Evolutionary conservation across 116 monocot genomes (phyloP).

Genomic region (Phalaenopsis hybrid): DNA sequence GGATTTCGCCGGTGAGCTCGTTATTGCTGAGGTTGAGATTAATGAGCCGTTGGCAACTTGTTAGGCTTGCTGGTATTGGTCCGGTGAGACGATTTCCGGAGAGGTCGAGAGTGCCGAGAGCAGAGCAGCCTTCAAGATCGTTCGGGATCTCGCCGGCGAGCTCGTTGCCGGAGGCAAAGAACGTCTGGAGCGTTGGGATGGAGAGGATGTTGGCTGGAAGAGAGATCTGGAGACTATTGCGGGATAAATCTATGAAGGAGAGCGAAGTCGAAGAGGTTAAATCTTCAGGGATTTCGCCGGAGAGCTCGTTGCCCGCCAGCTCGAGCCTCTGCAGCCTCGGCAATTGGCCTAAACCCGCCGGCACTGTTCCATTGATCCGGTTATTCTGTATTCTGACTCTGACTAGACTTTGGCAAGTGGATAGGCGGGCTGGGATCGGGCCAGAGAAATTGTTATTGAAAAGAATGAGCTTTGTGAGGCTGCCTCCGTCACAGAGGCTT

Average conservation of each 20-base stretch:
- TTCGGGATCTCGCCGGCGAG: conserved; percentile 52
- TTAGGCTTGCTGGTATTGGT: conserved; percentile 47
- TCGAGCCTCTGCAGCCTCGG: conserved; percentile 71
- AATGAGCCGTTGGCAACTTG: conserved; percentile 53
- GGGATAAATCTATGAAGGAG: conserved; percentile 78
- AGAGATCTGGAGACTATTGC: conserved; percentile 49
- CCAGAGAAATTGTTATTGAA: conserved; percentile 88
- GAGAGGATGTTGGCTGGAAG: conserved; percentile 59
- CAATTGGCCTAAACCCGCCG: conserved; percentile 49
- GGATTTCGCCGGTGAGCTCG: conserved; percentile 60
- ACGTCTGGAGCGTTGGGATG: conserved; percentile 58
- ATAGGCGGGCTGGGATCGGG: conserved; percentile 41
- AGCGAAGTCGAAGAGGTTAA: conserved; percentile 51
- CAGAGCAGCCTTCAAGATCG: conserved; percentile 52
- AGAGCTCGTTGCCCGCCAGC: conserved; percentile 52
- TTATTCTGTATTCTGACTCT: conserved; percentile 86
- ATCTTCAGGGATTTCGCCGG: conserved; percentile 64
- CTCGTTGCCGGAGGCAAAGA: conserved; percentile 56
- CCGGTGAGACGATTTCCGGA: conserved; percentile 62
- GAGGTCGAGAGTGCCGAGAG: conserved; percentile 55
- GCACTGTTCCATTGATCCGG: conserved; percentile 60
- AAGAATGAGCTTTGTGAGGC: conserved; percentile 88
- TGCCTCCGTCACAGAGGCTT: conserved; percentile 46
- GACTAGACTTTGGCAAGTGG: conserved; percentile 49
- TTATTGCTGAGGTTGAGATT: conserved; percentile 58